Conservation (phyloP, 1,284 basidiomycete species). For the Wolfiporia cocos region DNA sequence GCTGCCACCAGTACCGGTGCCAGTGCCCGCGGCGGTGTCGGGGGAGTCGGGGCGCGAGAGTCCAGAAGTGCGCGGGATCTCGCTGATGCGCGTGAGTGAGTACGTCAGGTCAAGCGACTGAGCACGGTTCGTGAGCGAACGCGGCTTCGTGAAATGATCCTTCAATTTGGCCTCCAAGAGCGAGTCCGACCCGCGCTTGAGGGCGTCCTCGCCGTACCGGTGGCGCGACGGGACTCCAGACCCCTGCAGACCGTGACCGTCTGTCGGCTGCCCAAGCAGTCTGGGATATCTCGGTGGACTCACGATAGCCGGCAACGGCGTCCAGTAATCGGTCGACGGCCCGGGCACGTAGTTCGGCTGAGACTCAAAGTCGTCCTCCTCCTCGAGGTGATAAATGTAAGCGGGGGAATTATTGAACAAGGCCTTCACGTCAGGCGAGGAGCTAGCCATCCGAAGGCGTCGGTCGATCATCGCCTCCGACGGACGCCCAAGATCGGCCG, state of each 20-base stretch:
- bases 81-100: constrained; percentile 71
- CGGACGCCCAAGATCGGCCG: constrained; percentile 66
- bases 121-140: constrained; percentile 71
- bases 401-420: constrained; percentile 76
- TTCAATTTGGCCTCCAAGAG: constrained; percentile 83
- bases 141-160: constrained; percentile 68
- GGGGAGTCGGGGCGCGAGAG: constrained; percentile 68
- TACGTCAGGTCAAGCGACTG: constrained; percentile 78
- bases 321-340: constrained; percentile 60
- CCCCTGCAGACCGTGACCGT: too few relatives aligned
- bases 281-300: constrained; percentile 21
- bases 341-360: constrained; percentile 49
- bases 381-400: constrained; percentile 71
- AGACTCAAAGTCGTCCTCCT: constrained; percentile 47
- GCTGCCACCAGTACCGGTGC: constrained; percentile 55
- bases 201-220: constrained; percentile 63
- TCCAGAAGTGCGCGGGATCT: constrained; percentile 43
- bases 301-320: constrained; percentile 72
- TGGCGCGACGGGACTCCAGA: constrained; percentile 59
- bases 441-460: constrained; percentile 76
- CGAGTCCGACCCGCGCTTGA: constrained; percentile 85
- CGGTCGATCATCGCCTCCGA: constrained; percentile 69
- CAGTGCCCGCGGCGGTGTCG: constrained; percentile 54
- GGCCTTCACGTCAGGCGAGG: constrained; percentile 93
- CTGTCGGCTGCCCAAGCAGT: too few relatives aligned